These are phyloP conservation scores for Echinosophora koreensis DNA, from an alignment of 306 rosid genomes.

Conservation along the genomic window DNA sequence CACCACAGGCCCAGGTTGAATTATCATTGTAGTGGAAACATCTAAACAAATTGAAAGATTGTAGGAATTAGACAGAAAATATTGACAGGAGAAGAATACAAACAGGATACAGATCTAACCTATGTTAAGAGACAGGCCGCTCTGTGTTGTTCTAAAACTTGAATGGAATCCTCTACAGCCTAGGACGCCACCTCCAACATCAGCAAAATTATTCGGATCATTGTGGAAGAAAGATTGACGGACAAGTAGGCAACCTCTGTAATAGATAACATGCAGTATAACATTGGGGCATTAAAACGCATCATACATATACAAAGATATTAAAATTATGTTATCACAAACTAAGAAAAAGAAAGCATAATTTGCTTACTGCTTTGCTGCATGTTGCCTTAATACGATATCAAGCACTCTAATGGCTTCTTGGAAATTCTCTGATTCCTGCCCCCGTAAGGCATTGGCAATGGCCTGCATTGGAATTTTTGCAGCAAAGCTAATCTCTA, in stretches of 20 bases:
- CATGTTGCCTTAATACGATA: constrained; percentile 88
- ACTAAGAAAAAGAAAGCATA: background rate
- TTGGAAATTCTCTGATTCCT: constrained; percentile 88
- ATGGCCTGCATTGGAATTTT: constrained; percentile 92
- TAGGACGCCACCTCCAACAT: constrained; percentile 93
- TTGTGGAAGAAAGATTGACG: constrained; percentile 90
- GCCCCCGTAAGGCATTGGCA: constrained; percentile 83
- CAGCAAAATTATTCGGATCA: constrained; percentile 74
- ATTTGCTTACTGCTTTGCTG: constrained; percentile 81
- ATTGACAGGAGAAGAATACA: background rate
- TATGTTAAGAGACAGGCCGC: constrained; percentile 87
- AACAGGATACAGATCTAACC: constrained; percentile 52
- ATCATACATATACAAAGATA: background rate
- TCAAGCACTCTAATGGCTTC: constrained; percentile 93
- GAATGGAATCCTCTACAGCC: constrained; percentile 97
- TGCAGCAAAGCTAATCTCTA: constrained; percentile 87
- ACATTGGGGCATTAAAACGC: background rate
- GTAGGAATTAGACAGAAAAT: constrained; percentile 22
- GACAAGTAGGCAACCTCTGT: constrained; percentile 94
- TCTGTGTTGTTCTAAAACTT: constrained; percentile 91
- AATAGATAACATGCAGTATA: constrained; percentile 3
- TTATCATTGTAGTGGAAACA: constrained; percentile 95
- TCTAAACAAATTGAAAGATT: constrained; percentile 53
- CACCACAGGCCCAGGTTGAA: constrained; percentile 92
- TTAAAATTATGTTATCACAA: background rate